Base-by-base conservation (phyloP, 192 early-diverging fungal genomes). In the Rhizophagus prolifer region DNA sequence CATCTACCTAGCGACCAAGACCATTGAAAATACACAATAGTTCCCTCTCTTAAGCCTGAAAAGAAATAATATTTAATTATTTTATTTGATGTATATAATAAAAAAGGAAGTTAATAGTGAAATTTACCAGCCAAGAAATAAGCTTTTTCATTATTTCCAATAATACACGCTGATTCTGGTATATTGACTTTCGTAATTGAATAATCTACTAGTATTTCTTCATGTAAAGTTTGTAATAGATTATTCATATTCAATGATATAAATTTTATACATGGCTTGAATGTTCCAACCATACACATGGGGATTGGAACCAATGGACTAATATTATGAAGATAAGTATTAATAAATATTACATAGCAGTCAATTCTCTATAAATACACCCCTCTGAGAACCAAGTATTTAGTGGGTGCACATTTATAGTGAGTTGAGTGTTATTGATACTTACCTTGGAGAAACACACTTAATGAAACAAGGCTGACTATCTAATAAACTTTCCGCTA, bases 81-180 rank as follows among this genome's bases (percentile, higher is more conserved):
- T 54, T 7, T 54, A 19, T 21, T 54, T 19, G 1, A 21, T 21
- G 6, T 21, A 6, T 7, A 54, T 54, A 54, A 21, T 66, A 30
- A 66, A 36, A n/a, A 28, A 34, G 7, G 31, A 30, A 0, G 4
- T 19, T 66, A 66, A 31, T 21, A 21, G n/a, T 72, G 14, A 58
- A 31, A 26, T 7, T 31, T 58, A 72, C 70, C 70, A n/a, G 31
- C 54, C 19, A 72, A 58, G 28, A 72, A 58, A 28, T 58, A 58
- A 26, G 50, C 23, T 16, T 72, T 72, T 54, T 72, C 70, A 10
- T 58, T 34, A 31, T 54, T 30, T 5, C 47, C 50, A 58, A 72
- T 72, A 13, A 72, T 58, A 72, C 44, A 58, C 2, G 47, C 47
- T 19, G 70, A 72, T 31, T 72, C 70, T 23, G 70, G 70, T 34